Evolutionary conservation across 2,329 filamentous ascomycete genomes (phyloP).

Genomic region (Teratosphaeria nubilosa): DNA sequence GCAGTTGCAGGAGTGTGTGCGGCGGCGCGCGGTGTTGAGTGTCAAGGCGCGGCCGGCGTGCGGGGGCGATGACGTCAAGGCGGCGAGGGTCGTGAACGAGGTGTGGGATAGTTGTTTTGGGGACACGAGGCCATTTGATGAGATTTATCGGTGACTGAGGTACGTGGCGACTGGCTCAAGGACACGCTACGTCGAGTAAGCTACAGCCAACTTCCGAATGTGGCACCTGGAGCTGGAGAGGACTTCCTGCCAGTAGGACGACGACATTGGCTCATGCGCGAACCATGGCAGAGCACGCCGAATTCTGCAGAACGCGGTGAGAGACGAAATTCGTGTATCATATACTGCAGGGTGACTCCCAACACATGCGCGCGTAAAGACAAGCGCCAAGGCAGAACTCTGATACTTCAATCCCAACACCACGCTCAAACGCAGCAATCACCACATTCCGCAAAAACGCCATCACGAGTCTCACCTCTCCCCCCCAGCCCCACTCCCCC

Average conservation of each 20-base stretch:
- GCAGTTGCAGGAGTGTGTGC: conserved; percentile 89
- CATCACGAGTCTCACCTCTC: not conserved
- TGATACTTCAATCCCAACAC: not conserved
- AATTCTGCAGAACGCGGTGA: too few relatives aligned
- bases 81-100: conserved; percentile 79
- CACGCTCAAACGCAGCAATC: not conserved
- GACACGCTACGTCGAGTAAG: too few relatives aligned
- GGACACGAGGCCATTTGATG: conserved; percentile 91
- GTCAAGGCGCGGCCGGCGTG: conserved; percentile 69
- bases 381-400: not conserved
- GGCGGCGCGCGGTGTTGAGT: conserved; percentile 67
- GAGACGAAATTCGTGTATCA: too few relatives aligned
- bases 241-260: too few relatives aligned
- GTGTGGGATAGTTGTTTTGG: conserved; percentile 98
- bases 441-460: not conserved
- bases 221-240: too few relatives aligned
- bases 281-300: too few relatives aligned
- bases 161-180: too few relatives aligned
- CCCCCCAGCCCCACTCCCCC: conserved; percentile 27
- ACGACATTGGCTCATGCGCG: too few relatives aligned
- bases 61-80: conserved; percentile 71
- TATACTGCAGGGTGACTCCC: too few relatives aligned
- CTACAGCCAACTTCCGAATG: too few relatives aligned
- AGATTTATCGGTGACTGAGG: conserved; percentile 83
- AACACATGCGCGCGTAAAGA: too few relatives aligned